Base-by-base conservation (phyloP, 768 basidiomycete species). In the Lactarius hatsudake region DNA sequence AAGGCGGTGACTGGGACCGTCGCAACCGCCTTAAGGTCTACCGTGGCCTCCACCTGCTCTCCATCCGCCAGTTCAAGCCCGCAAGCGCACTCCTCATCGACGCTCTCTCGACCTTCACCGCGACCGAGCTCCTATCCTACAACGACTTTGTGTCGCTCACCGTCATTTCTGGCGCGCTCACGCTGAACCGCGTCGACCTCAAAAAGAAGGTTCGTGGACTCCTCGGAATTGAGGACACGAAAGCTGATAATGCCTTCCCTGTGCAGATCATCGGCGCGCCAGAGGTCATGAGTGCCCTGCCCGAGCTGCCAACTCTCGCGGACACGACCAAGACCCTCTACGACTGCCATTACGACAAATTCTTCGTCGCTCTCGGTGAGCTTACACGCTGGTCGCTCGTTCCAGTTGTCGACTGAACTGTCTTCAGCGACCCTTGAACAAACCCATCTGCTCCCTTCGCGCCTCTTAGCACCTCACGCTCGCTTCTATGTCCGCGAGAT, bases 21-120 rank as follows among this genome's bases (percentile, higher is more conserved):
- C 86, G 95, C 45, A 99, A 98, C 77, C 86, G 96, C 55, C 86
- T 98, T 73, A 99, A 99, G 78, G 96, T 98, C 51, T 99, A 98
- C 80, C 86, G 87, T 60, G 96, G 90, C 58, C 80, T 97, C 0
- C 91, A 96, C 74, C 81, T 89, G 54, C 79, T 96, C 38, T 90
- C 93, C 36, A 89, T 93, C 68, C 89, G 96, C n/a, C 89, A 96
- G 73, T 98, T 98, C 82, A 89, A 92, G 73, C 85, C 85, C 23
- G 94, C 87, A 5, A 88, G 87, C n/a, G 87, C 89, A 43, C 86
- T 97, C 12, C 82, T 98, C 66, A 84, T 95, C 57, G 96, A 98
- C 72, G 93, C 95, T 0, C 80, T 99, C 2, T 91, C 91, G 13
- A 98, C 96, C 0, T 98, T 98, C 74, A 98, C 95, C 0, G 95